phyloP scores from a whole-genome alignment of 2,329 filamentous ascomycete species.

The Xylariaceae sp. region DNA sequence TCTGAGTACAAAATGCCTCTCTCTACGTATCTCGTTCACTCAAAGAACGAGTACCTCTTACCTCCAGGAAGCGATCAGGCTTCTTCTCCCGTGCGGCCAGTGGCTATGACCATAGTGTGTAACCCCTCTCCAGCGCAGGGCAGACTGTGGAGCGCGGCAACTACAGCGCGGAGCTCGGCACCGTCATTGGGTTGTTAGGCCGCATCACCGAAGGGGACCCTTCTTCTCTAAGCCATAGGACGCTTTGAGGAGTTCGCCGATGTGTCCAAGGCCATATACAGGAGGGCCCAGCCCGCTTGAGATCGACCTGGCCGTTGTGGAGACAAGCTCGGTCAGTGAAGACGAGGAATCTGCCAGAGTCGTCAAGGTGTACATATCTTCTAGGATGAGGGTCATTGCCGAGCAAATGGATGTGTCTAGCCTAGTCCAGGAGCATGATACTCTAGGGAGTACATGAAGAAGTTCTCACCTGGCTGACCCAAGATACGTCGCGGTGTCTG shows the following conservation, averaged over 20 bases:
- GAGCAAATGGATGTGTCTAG: no score
- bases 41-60: no score
- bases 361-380: slow-evolving; percentile 28
- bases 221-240: slow-evolving; percentile 36
- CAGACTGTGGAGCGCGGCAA: slow-evolving; percentile 42
- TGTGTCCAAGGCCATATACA: slow-evolving; percentile 17
- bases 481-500: no score
- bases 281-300: slow-evolving; percentile 39
- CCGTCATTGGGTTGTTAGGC: slow-evolving; percentile 44
- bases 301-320: slow-evolving; percentile 34
- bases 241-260: slow-evolving; percentile 8
- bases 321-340: slow-evolving; percentile 43
- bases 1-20: no score
- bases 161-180: slow-evolving; percentile 51
- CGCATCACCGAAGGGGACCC: slow-evolving; percentile 36
- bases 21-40: no score
- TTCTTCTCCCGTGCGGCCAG: no score
- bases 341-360: slow-evolving; percentile 33
- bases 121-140: slow-evolving; percentile 39
- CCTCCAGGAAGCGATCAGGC: no score
- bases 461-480: no score
- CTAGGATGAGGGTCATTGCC: no score
- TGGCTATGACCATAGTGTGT: slow-evolving; percentile 44
- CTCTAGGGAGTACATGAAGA: no score
- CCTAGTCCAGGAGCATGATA: no score